Conservation (phyloP, 129 eudicot genomes). For the Escallonia rubra region DNA sequence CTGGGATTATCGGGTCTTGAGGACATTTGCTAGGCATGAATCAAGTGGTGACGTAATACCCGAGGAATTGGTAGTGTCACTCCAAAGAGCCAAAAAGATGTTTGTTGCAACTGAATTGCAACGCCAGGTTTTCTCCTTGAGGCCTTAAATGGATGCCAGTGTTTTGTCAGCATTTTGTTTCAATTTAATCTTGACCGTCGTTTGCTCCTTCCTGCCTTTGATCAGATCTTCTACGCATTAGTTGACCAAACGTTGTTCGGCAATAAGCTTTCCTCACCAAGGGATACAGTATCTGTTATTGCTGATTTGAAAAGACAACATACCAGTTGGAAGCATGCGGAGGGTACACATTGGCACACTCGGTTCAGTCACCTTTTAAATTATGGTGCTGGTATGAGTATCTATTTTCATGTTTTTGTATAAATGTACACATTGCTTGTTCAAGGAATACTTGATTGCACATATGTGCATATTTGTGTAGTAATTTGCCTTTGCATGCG, state of each 20-base stretch:
- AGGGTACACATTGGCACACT: slow-evolving; percentile 92
- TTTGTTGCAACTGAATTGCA: slow-evolving; percentile 90
- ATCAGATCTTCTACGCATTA: slow-evolving; percentile 67
- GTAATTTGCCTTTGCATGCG: not conserved
- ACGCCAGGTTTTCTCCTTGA: slow-evolving; percentile 61
- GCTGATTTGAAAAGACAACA: slow-evolving; percentile 55
- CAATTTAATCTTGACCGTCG: not conserved
- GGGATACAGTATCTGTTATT: slow-evolving; percentile 55
- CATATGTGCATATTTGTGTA: no score
- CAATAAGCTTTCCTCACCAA: slow-evolving; percentile 32
- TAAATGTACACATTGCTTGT: no score
- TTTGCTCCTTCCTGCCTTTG: not conserved
- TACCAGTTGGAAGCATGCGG: slow-evolving; percentile 73
- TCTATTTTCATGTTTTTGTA: not conserved
- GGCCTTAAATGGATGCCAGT: slow-evolving; percentile 3
- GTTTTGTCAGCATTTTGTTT: not conserved
- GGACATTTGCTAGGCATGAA: slow-evolving; percentile 71
- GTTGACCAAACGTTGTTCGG: slow-evolving; percentile 70
- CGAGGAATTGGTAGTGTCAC: slow-evolving; percentile 65
- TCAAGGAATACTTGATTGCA: no score
- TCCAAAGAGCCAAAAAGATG: slow-evolving; percentile 73
- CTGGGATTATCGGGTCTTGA: slow-evolving; percentile 85
- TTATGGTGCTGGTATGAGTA: slow-evolving; percentile 80
- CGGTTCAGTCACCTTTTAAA: slow-evolving; percentile 80
- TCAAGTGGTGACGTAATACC: slow-evolving; percentile 89